Evolutionary conservation across 352 stramenopile genomes (phyloP).

Genomic region (Phytophthora tubulina): DNA sequence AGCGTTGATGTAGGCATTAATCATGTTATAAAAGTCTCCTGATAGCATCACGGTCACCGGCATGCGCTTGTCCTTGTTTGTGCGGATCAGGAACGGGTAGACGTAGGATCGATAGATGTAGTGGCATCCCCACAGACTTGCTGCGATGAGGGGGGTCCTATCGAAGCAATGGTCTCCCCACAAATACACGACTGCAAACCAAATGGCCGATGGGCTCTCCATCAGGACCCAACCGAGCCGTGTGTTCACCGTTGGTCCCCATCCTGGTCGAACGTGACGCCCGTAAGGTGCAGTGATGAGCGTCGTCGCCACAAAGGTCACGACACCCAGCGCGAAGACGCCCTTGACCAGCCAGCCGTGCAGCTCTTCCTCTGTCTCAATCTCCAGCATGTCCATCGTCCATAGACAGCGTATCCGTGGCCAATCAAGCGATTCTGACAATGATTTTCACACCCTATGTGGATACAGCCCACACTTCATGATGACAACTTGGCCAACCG

Average conservation of each 20-base stretch:
- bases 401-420: not conserved
- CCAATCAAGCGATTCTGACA: slow-evolving; percentile 25
- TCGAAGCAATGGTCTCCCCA: slow-evolving; percentile 50
- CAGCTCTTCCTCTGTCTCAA: slow-evolving; percentile 55
- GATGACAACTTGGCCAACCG: too few species aligned
- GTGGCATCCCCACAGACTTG: slow-evolving; percentile 66
- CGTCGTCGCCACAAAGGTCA: slow-evolving; percentile 61
- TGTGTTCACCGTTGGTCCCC: slow-evolving; percentile 64
- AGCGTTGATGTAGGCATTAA: slow-evolving; percentile 82
- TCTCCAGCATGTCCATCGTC: slow-evolving; percentile 31
- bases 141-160: slow-evolving; percentile 57
- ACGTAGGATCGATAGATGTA: slow-evolving; percentile 79
- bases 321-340: slow-evolving; percentile 62
- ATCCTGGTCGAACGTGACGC: slow-evolving; percentile 58
- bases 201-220: slow-evolving; percentile 74
- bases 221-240: slow-evolving; percentile 79
- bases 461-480: not conserved
- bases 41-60: slow-evolving; percentile 63
- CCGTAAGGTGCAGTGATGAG: slow-evolving; percentile 76
- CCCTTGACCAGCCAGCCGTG: slow-evolving; percentile 62
- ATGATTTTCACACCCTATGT: slow-evolving; percentile 11
- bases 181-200: slow-evolving; percentile 61
- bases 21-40: slow-evolving; percentile 70
- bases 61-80: slow-evolving; percentile 64
- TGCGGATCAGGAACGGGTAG: slow-evolving; percentile 77